Conservation (phyloP, 495 filamentous ascomycete genomes). For the Immersiella caudata region DNA sequence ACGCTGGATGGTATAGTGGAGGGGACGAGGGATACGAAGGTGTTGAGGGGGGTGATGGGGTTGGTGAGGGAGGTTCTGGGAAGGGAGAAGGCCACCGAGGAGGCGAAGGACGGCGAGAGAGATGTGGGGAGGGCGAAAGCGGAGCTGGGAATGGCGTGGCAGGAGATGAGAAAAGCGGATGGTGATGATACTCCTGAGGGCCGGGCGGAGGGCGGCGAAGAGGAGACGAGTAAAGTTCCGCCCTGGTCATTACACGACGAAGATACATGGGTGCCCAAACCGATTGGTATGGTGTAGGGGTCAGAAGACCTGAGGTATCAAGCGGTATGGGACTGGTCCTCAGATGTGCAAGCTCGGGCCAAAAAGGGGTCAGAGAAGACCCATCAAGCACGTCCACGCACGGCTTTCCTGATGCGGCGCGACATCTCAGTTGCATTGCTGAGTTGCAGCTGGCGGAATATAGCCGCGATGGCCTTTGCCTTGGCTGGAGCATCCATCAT, state of each 20-base stretch:
- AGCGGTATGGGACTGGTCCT: too few species aligned
- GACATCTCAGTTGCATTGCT: too few species aligned
- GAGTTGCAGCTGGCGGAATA: too few species aligned
- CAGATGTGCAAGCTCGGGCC: too few species aligned
- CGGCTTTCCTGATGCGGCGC: too few species aligned
- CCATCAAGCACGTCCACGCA: too few species aligned
- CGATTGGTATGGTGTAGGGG: constrained; percentile 59
- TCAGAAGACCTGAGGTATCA: too few species aligned
- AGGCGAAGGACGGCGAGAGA: constrained; percentile 25
- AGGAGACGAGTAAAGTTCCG: constrained; percentile 24
- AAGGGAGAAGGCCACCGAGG: constrained; percentile 28
- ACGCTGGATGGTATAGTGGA: constrained; percentile 40
- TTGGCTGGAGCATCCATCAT: too few species aligned
- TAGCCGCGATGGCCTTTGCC: too few species aligned
- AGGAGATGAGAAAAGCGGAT: constrained; percentile 25
- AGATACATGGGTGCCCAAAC: constrained; percentile 60
- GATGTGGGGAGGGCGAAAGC: constrained; percentile 36
- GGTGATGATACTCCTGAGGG: background rate
- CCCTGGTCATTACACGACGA: constrained; percentile 59
- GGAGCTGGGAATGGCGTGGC: constrained; percentile 33
- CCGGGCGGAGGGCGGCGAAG: constrained; percentile 18
- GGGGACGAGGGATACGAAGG: constrained; percentile 35
- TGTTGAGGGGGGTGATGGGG: constrained; percentile 40
- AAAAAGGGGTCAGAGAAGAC: too few species aligned
- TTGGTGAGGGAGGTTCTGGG: constrained; percentile 25